These are phyloP conservation scores for Fusarium poae DNA, from an alignment of 2,329 filamentous ascomycete species.

Conservation along the genomic window DNA sequence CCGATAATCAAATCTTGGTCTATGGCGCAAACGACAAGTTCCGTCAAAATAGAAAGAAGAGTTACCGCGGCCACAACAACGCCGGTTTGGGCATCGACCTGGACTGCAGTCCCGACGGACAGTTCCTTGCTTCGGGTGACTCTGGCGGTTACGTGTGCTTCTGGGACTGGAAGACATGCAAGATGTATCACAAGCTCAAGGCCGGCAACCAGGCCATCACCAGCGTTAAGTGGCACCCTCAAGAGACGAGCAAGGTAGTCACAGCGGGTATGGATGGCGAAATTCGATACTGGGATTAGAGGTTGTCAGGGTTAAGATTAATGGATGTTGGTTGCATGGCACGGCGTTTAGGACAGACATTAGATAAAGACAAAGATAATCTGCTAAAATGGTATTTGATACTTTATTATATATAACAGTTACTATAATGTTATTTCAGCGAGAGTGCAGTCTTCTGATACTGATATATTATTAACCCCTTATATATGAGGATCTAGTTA, in stretches of 20 bases:
- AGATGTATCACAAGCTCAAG: constrained; percentile 97
- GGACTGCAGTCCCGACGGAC: constrained; percentile 88
- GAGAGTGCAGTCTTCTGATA: constrained; percentile 18
- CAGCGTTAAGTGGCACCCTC: constrained; percentile 95
- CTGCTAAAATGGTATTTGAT: constrained; percentile 9
- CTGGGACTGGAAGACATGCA: constrained; percentile 99
- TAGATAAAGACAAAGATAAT: constrained; percentile 29
- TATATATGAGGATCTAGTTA: not conserved
- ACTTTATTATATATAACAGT: not conserved
- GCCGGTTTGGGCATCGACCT: constrained; percentile 94
- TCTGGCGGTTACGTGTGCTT: constrained; percentile 91
- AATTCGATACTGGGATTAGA: constrained; percentile 92
- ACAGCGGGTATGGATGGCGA: constrained; percentile 90
- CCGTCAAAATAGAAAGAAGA: constrained; percentile 97
- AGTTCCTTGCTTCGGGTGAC: constrained; percentile 90
- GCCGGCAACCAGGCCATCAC: constrained; percentile 86
- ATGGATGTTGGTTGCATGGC: constrained; percentile 39
- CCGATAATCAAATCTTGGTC: constrained; percentile 96
- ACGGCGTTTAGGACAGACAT: constrained; percentile 42
- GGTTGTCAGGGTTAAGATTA: constrained; percentile 10
- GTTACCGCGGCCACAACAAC: constrained; percentile 94
- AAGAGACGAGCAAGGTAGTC: constrained; percentile 93
- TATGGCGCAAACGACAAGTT: constrained; percentile 97
- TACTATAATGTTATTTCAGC: not conserved
- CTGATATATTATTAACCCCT: constrained; percentile 19